Evolutionary conservation across 768 basidiomycete genomes (phyloP).

Genomic region (Tylopilus subfusipes): DNA sequence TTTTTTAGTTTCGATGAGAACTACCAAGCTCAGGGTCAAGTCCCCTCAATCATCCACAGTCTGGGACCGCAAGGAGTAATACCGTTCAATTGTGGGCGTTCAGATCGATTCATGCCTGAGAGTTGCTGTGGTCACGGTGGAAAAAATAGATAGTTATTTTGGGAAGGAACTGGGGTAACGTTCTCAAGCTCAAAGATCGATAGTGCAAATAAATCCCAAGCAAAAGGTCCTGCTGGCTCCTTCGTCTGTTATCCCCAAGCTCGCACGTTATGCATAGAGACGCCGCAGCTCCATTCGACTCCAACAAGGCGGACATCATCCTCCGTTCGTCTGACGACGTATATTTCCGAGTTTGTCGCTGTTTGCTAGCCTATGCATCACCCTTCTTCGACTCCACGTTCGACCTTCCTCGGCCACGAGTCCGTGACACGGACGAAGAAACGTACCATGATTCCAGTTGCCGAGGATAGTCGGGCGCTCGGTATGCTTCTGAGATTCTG

Average conservation of each 20-base stretch:
- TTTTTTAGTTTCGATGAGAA: conserved; percentile 5
- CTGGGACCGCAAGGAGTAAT: background rate
- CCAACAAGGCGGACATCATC: conserved; percentile 46
- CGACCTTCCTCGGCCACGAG: conserved; percentile 25
- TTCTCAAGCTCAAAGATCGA: conserved; percentile 3
- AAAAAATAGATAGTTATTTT: background rate
- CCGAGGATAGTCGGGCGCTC: conserved; percentile 27
- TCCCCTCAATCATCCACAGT: no score
- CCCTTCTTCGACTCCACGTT: conserved; percentile 34
- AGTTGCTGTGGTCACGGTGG: background rate
- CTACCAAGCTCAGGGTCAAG: background rate
- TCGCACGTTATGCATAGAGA: conserved; percentile 17
- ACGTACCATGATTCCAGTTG: conserved; percentile 24
- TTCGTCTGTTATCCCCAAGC: background rate
- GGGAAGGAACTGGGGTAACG: background rate
- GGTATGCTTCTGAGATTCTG: conserved; percentile 34
- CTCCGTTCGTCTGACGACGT: conserved; percentile 47
- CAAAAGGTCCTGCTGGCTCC: background rate
- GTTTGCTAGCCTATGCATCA: conserved; percentile 27
- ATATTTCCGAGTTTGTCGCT: conserved; percentile 23
- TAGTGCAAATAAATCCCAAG: conserved; percentile 11
- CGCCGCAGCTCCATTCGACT: conserved; percentile 42
- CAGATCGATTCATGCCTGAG: background rate
- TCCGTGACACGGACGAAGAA: conserved; percentile 10
- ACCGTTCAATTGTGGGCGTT: background rate